These are phyloP conservation scores for Penicillium egyptiacum DNA, from an alignment of 495 filamentous ascomycete genomes.

Conservation along the genomic window DNA sequence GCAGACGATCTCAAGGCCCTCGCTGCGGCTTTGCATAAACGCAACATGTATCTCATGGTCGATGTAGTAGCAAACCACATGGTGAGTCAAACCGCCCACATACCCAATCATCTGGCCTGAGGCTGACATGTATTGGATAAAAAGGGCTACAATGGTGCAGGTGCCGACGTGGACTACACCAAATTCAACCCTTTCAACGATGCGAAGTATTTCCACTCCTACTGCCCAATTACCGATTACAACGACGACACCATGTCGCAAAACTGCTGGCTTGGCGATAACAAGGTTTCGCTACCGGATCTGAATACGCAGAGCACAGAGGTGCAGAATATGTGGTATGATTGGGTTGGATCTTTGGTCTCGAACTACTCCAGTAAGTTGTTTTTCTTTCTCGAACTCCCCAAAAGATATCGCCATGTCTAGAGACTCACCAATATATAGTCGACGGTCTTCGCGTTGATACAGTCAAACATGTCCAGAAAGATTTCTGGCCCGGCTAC, in stretches of 20 bases:
- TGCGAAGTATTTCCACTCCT: conserved; percentile 62
- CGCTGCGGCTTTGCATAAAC: conserved; percentile 57
- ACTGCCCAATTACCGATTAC: conserved; percentile 65
- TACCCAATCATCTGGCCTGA: too few relatives aligned
- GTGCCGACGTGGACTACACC: conserved; percentile 57
- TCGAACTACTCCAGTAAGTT: conserved; percentile 60
- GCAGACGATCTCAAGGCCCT: conserved; percentile 63
- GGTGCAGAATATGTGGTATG: conserved; percentile 59
- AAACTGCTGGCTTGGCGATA: conserved; percentile 66
- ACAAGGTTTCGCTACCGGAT: conserved; percentile 63
- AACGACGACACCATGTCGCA: conserved; percentile 49
- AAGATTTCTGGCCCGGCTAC: conserved; percentile 67
- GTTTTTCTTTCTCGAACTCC: too few relatives aligned
- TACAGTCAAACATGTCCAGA: conserved; percentile 70
- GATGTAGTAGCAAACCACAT: conserved; percentile 81
- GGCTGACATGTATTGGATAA: not conserved
- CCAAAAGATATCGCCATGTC: not conserved
- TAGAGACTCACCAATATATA: conserved; percentile 13
- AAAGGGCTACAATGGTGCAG: conserved; percentile 57
- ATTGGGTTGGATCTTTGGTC: conserved; percentile 66
- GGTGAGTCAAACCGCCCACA: conserved; percentile 30
- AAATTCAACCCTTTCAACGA: conserved; percentile 65
- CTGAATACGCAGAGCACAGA: conserved; percentile 60
- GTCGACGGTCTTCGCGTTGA: conserved; percentile 80
- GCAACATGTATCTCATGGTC: conserved; percentile 74